Percentiles rank a stretch among this genome's conserved stretches.
phyloP scores from a whole-genome alignment of 2,329 filamentous ascomycete genomes.

The Pseudocercospora macadamiae region DNA sequence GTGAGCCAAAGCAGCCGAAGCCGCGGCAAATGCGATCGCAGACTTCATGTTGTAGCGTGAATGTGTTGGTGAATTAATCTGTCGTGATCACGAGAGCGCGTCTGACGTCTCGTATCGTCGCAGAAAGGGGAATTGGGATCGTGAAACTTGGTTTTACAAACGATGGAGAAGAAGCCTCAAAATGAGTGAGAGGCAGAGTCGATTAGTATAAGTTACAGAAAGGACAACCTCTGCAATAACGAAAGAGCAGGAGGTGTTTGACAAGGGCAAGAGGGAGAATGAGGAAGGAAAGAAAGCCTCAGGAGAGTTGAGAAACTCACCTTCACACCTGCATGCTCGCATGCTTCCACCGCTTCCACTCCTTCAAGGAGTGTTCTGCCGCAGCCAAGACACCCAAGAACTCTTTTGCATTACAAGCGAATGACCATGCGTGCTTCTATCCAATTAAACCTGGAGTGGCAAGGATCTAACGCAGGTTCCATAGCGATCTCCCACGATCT shows the following conservation, averaged over 20 bases:
- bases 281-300: conserved; percentile 19
- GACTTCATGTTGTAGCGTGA: conserved; percentile 56
- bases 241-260: conserved; percentile 13
- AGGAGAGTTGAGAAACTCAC: conserved; percentile 8
- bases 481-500: not conserved
- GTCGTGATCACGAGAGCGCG: not conserved
- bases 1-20: conserved; percentile 50
- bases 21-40: conserved; percentile 48
- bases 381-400: conserved; percentile 1
- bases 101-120: not conserved
- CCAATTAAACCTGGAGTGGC: not conserved
- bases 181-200: conserved; percentile 25
- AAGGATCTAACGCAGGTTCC: conserved; percentile 4
- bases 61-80: not conserved
- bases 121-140: conserved; percentile 12
- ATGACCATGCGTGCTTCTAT: not conserved
- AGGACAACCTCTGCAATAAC: conserved; percentile 2
- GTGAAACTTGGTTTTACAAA: conserved; percentile 10
- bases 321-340: too few relatives aligned
- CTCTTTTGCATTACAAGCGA: not conserved
- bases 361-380: not conserved
- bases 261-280: conserved; percentile 12
- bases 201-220: conserved; percentile 10
- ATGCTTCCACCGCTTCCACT: conserved; percentile 4
- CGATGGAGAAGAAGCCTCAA: conserved; percentile 19